These are phyloP conservation scores for Schoenoplectus tabernaemontani DNA, from an alignment of 202 grass and related monocot species.

Conservation along the genomic window DNA sequence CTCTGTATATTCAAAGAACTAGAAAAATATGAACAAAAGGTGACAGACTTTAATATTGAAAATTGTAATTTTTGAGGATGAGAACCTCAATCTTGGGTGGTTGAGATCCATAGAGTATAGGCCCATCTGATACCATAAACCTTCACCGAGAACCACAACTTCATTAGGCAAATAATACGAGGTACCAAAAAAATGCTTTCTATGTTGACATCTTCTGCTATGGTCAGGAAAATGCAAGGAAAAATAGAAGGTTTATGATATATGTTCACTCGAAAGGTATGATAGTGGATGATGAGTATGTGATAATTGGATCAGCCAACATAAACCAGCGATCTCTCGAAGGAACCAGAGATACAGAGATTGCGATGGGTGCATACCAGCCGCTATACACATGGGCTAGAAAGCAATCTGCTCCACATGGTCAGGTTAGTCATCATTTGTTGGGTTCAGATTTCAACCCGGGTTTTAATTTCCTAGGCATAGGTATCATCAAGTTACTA, in stretches of 20 bases:
- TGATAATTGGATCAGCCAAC: conserved; percentile 74
- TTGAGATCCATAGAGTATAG: background rate
- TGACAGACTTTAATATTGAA: background rate
- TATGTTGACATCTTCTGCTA: background rate
- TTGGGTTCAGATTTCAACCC: background rate
- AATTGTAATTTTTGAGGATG: background rate
- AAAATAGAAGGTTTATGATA: conserved; percentile 64
- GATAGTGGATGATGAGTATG: conserved; percentile 82
- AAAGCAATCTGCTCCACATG: conserved; percentile 42
- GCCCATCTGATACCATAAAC: background rate
- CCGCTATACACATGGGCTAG: conserved; percentile 59
- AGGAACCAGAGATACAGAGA: conserved; percentile 78
- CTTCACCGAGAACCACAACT: background rate
- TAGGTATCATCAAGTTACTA: background rate
- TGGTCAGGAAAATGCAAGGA: conserved; percentile 42
- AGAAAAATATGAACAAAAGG: background rate
- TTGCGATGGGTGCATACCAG: conserved; percentile 70
- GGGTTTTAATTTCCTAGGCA: background rate
- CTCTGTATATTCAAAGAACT: background rate
- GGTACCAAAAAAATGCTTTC: background rate
- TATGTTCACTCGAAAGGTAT: conserved; percentile 84
- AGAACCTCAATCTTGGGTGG: background rate
- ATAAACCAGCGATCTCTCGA: conserved; percentile 77
- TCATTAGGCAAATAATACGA: background rate
- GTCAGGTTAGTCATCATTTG: conserved; percentile 34